A percentile compares a stretch with the other conserved stretches of the same genome.
Conservation (phyloP, 2,329 filamentous ascomycete species). For the Sordariomycetes sp. region DNA sequence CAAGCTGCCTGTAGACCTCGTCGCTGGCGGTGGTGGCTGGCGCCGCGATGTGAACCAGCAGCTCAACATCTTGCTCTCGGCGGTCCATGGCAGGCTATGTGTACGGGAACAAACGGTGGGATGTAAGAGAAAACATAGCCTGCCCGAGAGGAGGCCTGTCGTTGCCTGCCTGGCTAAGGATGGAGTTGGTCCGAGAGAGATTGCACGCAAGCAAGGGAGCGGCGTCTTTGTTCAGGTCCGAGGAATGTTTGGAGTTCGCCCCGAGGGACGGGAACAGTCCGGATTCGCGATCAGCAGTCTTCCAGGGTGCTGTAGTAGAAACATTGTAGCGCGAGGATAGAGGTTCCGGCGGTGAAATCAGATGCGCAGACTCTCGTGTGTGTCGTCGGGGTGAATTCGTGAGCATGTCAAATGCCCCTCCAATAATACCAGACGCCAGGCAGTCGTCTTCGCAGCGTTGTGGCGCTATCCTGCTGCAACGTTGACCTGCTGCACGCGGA, state of each 20-base stretch:
- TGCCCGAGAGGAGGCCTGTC: background rate
- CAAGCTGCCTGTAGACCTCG: slow-evolving; percentile 34
- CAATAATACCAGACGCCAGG: too few relatives aligned
- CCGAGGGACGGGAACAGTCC: background rate
- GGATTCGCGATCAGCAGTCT: background rate
- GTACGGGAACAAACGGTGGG: background rate
- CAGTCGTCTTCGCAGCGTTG: background rate
- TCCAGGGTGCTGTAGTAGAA: background rate
- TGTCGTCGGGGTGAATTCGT: background rate
- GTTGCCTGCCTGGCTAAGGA: background rate
- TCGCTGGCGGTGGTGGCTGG: slow-evolving; percentile 38
- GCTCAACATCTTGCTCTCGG: slow-evolving; percentile 28
- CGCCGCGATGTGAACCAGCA: slow-evolving; percentile 44
- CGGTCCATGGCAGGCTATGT: background rate
- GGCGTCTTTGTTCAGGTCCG: background rate
- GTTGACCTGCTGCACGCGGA: background rate
- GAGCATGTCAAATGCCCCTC: background rate
- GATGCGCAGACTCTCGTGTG: background rate
- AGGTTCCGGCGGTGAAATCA: background rate
- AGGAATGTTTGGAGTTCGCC: background rate
- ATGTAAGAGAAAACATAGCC: background rate
- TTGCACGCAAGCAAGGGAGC: background rate
- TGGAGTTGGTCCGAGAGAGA: background rate
- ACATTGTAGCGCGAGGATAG: background rate
- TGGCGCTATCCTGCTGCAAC: background rate